Conservation (phyloP, 306 rosid genomes). For the Hippophae gyantsensis region DNA sequence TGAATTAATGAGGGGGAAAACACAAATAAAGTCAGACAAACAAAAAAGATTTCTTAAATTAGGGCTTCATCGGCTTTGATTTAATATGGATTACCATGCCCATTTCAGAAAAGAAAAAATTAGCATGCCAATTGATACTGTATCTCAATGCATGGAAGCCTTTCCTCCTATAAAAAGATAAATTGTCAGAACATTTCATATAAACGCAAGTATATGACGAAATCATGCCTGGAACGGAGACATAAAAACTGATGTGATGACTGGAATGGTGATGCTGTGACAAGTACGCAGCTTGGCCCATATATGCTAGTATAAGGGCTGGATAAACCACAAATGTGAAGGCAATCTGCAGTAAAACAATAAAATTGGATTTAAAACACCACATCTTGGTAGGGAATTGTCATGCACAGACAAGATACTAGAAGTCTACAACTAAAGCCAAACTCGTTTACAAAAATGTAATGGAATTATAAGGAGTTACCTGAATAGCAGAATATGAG, state of each 20-base stretch:
- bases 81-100: too few species aligned
- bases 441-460: neutral
- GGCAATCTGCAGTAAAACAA: slow-evolving; percentile 50
- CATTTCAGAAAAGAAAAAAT: too few species aligned
- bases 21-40: neutral
- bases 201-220: too few species aligned
- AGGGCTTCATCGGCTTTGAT: neutral
- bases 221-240: slow-evolving; percentile 72
- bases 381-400: slow-evolving; percentile 4
- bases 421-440: too few species aligned
- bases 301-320: slow-evolving; percentile 88
- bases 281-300: slow-evolving; percentile 97
- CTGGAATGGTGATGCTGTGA: slow-evolving; percentile 53
- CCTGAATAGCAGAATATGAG: slow-evolving; percentile 81
- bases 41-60: neutral
- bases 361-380: slow-evolving; percentile 12
- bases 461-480: slow-evolving; percentile 10
- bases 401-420: slow-evolving; percentile 1
- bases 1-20: too few species aligned
- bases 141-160: neutral
- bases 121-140: neutral
- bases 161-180: neutral
- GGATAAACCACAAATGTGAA: slow-evolving; percentile 93
- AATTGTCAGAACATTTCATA: neutral
- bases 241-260: slow-evolving; percentile 63